phyloP scores from a whole-genome alignment of 148 eudicot genomes.

The Vaccinium vitisidaea region DNA sequence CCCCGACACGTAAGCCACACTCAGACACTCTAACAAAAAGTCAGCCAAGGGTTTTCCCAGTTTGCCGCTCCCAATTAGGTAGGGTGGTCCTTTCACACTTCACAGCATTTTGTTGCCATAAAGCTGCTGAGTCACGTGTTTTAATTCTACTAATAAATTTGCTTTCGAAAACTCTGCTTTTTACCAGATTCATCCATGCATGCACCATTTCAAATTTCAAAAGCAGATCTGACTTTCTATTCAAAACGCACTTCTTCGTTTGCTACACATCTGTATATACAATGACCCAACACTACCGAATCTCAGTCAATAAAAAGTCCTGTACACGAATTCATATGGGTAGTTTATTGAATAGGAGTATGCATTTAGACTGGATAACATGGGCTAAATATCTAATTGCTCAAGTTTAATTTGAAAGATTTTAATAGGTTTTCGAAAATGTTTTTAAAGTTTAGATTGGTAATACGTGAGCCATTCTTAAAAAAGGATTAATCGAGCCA shows the following conservation, averaged over 20 bases:
- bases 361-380: no score
- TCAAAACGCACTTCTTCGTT: no score
- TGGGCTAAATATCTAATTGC: no score
- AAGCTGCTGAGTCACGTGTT: conserved; percentile 13
- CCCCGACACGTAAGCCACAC: no score
- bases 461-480: no score
- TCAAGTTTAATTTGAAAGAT: no score
- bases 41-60: not conserved
- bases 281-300: not conserved
- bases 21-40: not conserved
- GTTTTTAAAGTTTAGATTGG: no score
- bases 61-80: not conserved
- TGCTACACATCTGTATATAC: not conserved
- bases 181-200: not conserved
- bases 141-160: not conserved
- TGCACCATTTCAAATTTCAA: conserved; percentile 10
- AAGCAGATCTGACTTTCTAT: conserved; percentile 1
- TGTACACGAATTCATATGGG: no score
- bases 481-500: no score
- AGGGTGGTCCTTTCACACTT: not conserved
- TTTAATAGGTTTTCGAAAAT: no score
- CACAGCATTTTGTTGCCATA: not conserved
- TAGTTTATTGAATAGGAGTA: no score
- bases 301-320: not conserved
- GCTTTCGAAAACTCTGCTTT: not conserved